Base-by-base conservation (phyloP, 331 rosid genomes). In the Quercus phellos region DNA sequence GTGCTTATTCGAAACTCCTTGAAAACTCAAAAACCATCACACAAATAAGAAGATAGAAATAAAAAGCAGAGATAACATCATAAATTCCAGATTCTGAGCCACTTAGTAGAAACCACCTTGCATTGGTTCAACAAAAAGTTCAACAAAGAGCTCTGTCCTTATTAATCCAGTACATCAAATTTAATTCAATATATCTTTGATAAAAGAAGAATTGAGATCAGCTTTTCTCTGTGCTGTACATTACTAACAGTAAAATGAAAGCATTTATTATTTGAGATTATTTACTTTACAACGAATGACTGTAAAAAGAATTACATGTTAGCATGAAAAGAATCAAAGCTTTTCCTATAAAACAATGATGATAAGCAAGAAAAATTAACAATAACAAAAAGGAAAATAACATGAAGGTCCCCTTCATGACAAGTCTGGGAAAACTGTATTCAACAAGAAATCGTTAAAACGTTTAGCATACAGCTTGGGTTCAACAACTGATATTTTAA, bases 401-500 rank as follows among this genome's bases (percentile, higher is more conserved):
- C 7, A 66, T 4, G n/a, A 66, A 16, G 34, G 12, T 34, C 26
- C 0, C 11, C 71, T 30, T 88, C 84, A 92, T 0, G 81, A 87
- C 6, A 58, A 22, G 30, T 73, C 78, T 0, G 90, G 96, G 79
- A 93, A 93, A 82, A 89, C 86, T 51, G 55, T 78, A 81, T 85
- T 82, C 86, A 87, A 77, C 86, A 87, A 77, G 90, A 85, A 93
- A 51, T 76, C 80, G 84, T 82, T 60, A 87, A 93, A 93, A 79
- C 98, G 96, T 14, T 78, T 4, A 8, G 90, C 90, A 21, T 93
- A 93, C 70, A 84, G 29, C 76, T 77, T 71, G 2, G 98, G 97
- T 34, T 93, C 94, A 72, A 88, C 87, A 0, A 83, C 94, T n/a
- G 98, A 93, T 59, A 93, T 85, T 16, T 92, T 43, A 16, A 14